Evolutionary conservation across 2,329 filamentous ascomycete species (phyloP).

Genomic region (Hortaea sp.): DNA sequence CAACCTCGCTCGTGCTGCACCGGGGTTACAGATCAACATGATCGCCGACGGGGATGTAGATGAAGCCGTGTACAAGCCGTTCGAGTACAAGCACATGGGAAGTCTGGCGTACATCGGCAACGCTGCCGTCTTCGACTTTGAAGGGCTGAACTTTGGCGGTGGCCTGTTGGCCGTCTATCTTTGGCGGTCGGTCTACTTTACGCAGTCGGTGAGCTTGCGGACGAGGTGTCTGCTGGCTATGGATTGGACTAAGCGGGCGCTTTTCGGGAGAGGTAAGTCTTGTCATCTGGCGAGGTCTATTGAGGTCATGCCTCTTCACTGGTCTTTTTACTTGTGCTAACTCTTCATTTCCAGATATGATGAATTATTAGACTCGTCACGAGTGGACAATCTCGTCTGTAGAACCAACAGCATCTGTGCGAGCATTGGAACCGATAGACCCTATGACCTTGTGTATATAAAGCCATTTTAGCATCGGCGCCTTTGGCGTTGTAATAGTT

Average conservation of each 20-base stretch:
- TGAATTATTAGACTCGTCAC: constrained; percentile 18
- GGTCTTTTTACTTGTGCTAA: constrained; percentile 7
- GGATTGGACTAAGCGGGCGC: constrained; percentile 95
- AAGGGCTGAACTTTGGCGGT: constrained; percentile 67
- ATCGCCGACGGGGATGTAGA: constrained; percentile 84
- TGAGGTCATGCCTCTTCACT: not conserved
- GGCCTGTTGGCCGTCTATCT: constrained; percentile 90
- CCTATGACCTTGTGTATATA: too few relatives aligned
- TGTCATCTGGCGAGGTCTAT: not conserved
- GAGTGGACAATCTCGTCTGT: too few relatives aligned
- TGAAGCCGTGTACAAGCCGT: constrained; percentile 84
- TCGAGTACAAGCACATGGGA: constrained; percentile 87
- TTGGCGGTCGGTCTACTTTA: constrained; percentile 94
- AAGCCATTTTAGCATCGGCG: too few relatives aligned
- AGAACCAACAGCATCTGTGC: too few relatives aligned
- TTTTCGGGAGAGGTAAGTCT: constrained; percentile 84
- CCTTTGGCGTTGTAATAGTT: too few relatives aligned
- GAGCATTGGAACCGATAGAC: too few relatives aligned
- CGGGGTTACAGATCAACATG: constrained; percentile 68
- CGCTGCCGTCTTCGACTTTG: constrained; percentile 85
- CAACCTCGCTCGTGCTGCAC: constrained; percentile 68
- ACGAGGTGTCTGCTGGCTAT: constrained; percentile 84
- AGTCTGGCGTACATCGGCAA: constrained; percentile 93
- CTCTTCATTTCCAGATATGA: constrained; percentile 19
- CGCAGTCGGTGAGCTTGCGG: constrained; percentile 87